phyloP scores from a whole-genome alignment of 2,329 filamentous ascomycete genomes.

The Alternaria tenuissima region DNA sequence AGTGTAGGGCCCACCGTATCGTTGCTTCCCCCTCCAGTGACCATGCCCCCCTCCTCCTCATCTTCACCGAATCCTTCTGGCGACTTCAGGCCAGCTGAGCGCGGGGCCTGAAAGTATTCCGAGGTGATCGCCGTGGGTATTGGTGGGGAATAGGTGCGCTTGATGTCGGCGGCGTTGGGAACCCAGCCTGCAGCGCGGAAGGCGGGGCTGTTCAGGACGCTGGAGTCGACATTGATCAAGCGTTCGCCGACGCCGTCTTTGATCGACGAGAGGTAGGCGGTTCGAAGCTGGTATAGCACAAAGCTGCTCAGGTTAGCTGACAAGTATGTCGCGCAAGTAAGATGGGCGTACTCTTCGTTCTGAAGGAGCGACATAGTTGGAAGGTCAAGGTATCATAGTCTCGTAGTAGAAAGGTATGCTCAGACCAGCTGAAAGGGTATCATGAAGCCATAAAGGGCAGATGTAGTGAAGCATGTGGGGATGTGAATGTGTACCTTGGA shows the following conservation, averaged over 20 bases:
- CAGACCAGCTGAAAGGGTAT: conserved; percentile 47
- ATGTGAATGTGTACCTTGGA: conserved; percentile 22
- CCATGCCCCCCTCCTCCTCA: conserved; percentile 74
- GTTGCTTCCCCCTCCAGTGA: conserved; percentile 70
- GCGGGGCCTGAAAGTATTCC: conserved; percentile 80
- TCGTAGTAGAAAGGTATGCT: conserved; percentile 18
- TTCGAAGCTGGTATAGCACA: conserved; percentile 82
- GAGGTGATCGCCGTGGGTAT: conserved; percentile 84
- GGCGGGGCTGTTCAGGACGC: conserved; percentile 78
- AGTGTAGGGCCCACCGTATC: conserved; percentile 72
- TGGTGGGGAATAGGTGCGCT: conserved; percentile 84
- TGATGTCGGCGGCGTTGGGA: conserved; percentile 75
- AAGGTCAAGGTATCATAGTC: conserved; percentile 26
- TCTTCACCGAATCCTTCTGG: conserved; percentile 69
- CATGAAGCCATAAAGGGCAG: conserved; percentile 17
- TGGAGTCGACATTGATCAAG: conserved; percentile 80
- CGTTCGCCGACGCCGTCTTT: conserved; percentile 86
- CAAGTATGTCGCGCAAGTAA: conserved; percentile 10
- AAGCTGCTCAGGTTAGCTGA: conserved; percentile 62
- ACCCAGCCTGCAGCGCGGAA: conserved; percentile 87
- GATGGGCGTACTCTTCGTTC: conserved; percentile 53
- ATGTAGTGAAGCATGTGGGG: conserved; percentile 15
- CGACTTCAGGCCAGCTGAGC: conserved; percentile 64
- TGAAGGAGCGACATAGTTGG: conserved; percentile 54
- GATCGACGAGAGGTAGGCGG: conserved; percentile 79